A percentile compares a stretch with the other conserved stretches of the same genome.
Evolutionary conservation across 1,284 basidiomycete species (phyloP).

Genomic region (Veloboletus limbatus): DNA sequence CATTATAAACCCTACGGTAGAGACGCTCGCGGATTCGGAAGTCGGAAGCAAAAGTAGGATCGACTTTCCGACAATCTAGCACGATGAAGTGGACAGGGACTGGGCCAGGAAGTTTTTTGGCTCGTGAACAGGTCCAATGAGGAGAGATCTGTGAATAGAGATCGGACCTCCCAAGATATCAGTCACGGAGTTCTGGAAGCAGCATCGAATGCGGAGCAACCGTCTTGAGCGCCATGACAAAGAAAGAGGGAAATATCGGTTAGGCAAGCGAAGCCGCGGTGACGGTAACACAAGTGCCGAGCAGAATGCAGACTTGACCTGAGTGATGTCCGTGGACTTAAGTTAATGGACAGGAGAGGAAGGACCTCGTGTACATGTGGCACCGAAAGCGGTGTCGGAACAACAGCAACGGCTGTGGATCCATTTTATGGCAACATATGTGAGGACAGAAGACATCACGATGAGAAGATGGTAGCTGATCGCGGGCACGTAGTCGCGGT

Average conservation of each 20-base stretch:
- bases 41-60: slow-evolving; percentile 32
- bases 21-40: slow-evolving; percentile 34
- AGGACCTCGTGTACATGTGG: slow-evolving; percentile 37
- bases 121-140: slow-evolving; percentile 14
- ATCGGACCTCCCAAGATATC: slow-evolving; percentile 16
- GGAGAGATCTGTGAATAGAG: slow-evolving; percentile 22
- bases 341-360: slow-evolving; percentile 38
- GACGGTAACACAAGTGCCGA: slow-evolving; percentile 37
- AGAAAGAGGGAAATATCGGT: slow-evolving; percentile 36
- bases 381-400: slow-evolving; percentile 34
- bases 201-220: slow-evolving; percentile 25
- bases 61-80: slow-evolving; percentile 39
- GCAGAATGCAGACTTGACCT: slow-evolving; percentile 28
- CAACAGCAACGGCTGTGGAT: slow-evolving; percentile 19
- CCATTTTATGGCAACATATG: slow-evolving; percentile 16
- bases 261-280: slow-evolving; percentile 40
- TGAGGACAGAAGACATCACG: slow-evolving; percentile 8
- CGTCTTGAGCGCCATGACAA: slow-evolving; percentile 29
- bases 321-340: slow-evolving; percentile 39
- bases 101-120: slow-evolving; percentile 24
- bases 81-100: slow-evolving; percentile 27
- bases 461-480: slow-evolving; percentile 15
- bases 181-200: slow-evolving; percentile 25
- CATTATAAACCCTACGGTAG: slow-evolving; percentile 26
- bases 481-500: slow-evolving; percentile 10